Conservation (phyloP, 306 rosid genomes). For the Cicer judaicum region DNA sequence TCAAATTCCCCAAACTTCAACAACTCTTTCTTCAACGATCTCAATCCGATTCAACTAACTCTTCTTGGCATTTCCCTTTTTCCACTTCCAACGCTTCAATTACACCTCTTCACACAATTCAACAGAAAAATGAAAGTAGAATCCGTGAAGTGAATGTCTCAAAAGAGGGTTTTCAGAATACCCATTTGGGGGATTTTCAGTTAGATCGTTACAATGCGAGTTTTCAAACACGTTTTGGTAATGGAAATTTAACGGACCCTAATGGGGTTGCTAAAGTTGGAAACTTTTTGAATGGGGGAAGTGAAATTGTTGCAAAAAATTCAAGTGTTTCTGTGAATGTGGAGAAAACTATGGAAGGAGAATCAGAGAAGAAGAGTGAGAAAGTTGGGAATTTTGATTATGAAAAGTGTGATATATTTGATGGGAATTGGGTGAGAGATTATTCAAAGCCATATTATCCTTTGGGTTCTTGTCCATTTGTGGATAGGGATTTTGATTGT, state of each 20-base stretch:
- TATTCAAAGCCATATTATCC: constrained; percentile 86
- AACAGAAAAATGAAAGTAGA: constrained; percentile 25
- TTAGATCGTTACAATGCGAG: constrained; percentile 46
- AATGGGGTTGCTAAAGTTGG: constrained; percentile 38
- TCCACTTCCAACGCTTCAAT: constrained; percentile 35
- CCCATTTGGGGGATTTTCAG: constrained; percentile 41
- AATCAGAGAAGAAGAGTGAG: background rate
- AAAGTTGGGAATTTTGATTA: constrained; percentile 37
- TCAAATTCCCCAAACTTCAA: constrained; percentile 43
- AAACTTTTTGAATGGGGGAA: constrained; percentile 41
- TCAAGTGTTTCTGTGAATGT: constrained; percentile 19
- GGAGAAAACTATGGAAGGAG: constrained; percentile 6
- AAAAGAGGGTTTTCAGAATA: constrained; percentile 29
- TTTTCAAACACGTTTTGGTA: background rate
- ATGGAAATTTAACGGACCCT: constrained; percentile 3
- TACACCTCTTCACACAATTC: constrained; percentile 11
- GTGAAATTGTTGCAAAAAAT: constrained; percentile 44
- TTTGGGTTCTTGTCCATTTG: constrained; percentile 79
- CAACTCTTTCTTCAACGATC: constrained; percentile 53
- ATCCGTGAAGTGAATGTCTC: constrained; percentile 41
- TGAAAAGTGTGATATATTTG: constrained; percentile 67
- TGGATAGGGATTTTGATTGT: constrained; percentile 83
- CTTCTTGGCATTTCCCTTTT: constrained; percentile 54
- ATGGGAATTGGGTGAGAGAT: constrained; percentile 87
- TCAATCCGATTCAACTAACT: constrained; percentile 35